A percentile compares a stretch with the other conserved stretches of the same genome.
phyloP scores from a whole-genome alignment of 345 rosid genomes.

The Aethionema arabicum region DNA sequence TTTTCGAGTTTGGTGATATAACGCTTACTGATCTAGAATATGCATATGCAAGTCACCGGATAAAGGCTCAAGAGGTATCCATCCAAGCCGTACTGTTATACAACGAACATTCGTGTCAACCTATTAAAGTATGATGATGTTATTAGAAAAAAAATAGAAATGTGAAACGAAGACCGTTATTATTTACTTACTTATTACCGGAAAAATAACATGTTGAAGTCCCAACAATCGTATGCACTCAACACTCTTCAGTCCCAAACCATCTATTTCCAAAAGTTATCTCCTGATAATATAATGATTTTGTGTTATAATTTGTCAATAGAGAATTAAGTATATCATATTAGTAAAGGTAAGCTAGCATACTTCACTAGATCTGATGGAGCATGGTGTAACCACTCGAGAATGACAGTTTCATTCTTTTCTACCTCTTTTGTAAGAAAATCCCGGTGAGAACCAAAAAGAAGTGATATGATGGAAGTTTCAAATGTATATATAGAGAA shows the following conservation, averaged over 20 bases:
- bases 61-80: conserved; percentile 71
- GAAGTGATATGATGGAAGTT: not conserved
- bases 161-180: too few species aligned
- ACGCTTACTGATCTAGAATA: conserved; percentile 48
- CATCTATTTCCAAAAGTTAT: conserved; percentile 47
- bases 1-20: not conserved
- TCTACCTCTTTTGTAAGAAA: conserved; percentile 42
- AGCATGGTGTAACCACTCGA: conserved; percentile 71
- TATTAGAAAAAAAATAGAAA: too few species aligned
- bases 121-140: too few species aligned
- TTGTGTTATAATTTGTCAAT: not conserved
- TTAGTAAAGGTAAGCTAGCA: conserved; percentile 2
- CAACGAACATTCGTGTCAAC: conserved; percentile 77
- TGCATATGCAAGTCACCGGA: conserved; percentile 58
- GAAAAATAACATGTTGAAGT: conserved; percentile 58
- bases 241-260: conserved; percentile 71
- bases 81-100: conserved; percentile 68
- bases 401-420: conserved; percentile 50
- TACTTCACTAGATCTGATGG: conserved; percentile 62
- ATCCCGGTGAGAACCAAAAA: conserved; percentile 32
- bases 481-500: not conserved
- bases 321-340: not conserved
- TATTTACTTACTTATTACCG: conserved; percentile 44
- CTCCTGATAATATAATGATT: conserved; percentile 35
- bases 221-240: conserved; percentile 66